Evolutionary conservation across 2,329 filamentous ascomycete genomes (phyloP).

Genomic region (Trichoderma afroharzianum): DNA sequence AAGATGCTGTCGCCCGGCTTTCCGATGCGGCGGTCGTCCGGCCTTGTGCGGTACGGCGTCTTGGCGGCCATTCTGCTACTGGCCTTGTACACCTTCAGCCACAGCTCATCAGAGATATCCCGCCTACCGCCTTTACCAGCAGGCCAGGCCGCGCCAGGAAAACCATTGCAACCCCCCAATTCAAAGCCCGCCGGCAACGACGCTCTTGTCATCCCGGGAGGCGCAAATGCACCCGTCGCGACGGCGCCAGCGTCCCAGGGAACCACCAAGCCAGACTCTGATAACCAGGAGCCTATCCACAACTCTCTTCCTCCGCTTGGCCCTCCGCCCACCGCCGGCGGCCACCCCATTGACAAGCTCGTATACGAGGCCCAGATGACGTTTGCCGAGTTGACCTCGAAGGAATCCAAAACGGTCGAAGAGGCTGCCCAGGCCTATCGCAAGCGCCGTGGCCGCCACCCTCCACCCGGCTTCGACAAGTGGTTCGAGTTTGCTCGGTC

Average conservation of each 20-base stretch:
- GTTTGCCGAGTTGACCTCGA: constrained; percentile 39
- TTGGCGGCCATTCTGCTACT: constrained; percentile 36
- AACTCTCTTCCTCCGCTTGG: constrained; percentile 2
- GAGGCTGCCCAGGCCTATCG: constrained; percentile 58
- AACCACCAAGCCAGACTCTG: not conserved
- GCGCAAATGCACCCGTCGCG: not conserved
- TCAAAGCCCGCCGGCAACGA: not conserved
- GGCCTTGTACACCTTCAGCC: constrained; percentile 29
- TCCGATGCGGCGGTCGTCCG: constrained; percentile 39
- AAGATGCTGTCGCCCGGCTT: constrained; percentile 40
- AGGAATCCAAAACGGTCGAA: constrained; percentile 47
- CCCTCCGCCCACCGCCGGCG: not conserved
- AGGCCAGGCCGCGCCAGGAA: not conserved
- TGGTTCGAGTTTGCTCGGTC: constrained; percentile 57
- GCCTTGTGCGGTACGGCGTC: constrained; percentile 41
- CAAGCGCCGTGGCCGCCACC: constrained; percentile 55
- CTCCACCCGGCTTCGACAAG: constrained; percentile 58
- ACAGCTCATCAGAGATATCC: constrained; percentile 21
- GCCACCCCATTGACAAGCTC: constrained; percentile 52
- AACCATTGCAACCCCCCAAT: not conserved
- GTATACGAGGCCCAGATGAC: constrained; percentile 43
- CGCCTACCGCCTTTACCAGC: not conserved
- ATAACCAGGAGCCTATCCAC: not conserved
- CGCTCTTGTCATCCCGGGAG: not conserved
- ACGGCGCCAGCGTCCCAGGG: not conserved